Evolutionary conservation across 2,329 filamentous ascomycete genomes (phyloP), one percentile per base, ranked within the genome.

Genomic region (Cordyceps pruinosa): DNA sequence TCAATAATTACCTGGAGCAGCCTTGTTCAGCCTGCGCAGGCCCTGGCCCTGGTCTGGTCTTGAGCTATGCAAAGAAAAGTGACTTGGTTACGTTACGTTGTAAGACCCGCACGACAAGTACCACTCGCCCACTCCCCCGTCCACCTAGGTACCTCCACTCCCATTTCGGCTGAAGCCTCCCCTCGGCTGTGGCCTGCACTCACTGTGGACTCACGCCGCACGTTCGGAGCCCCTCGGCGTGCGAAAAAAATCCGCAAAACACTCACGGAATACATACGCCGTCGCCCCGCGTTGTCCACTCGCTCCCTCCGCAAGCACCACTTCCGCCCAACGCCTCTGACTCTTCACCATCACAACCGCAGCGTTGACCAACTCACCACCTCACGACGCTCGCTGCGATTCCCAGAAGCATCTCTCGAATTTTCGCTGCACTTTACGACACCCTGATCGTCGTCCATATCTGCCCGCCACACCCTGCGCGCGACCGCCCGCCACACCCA

Each of bases 281-380:
- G 45, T n/a, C 56, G 49, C 57, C 57, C 57, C 57, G 57, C 57
- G 57, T 58, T 44, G 8, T 9, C n/a, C n/a, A n/a, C n/a, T n/a
- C n/a, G n/a, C 23, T 42, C 21, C 39, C 56, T 58, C 56, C 56
- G 49, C 56, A 49, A 54, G 34, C 56, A 39, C 23, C 41, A n/a
- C n/a, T n/a, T n/a, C n/a, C 21, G 32, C 45, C 42, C 32, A 46
- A 54, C 52, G 32, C 52, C 44, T 50, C 23, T 48, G 19, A 19
- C 42, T 30, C 28, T 39, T 37, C 46, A 57, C 10, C 55, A 45
- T 26, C 32, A 13, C 5, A 47, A 46, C 15, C 21, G 4, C 34
- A 9, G 5, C 34, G 21, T 13, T 32, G 23, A 32, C 32, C 19
- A 30, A 45, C 25, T 23, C 21, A 17, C 5, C 28, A 39, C 42